Evolutionary conservation across 192 early-diverging fungal species (phyloP).

Genomic region (Lunasporangiospora selenospora): DNA sequence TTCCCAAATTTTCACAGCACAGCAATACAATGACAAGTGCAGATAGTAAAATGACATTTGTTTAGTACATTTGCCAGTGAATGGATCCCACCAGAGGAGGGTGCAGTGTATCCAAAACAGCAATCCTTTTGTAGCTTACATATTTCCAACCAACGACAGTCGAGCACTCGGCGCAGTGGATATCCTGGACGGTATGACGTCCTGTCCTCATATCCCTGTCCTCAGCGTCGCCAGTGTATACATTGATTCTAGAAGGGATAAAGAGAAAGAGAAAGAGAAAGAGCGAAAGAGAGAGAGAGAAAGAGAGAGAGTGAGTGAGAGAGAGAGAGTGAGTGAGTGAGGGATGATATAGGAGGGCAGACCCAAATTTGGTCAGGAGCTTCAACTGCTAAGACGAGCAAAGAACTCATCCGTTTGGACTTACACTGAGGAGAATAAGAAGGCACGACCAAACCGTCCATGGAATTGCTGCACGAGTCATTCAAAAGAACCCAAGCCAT

Average conservation of each 20-base stretch:
- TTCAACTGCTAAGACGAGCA: too few relatives aligned
- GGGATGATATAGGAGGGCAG: neutral
- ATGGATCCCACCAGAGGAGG: neutral
- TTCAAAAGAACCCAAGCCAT: too few relatives aligned
- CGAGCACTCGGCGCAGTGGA: conserved; percentile 64
- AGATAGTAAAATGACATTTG: neutral
- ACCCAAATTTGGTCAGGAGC: too few relatives aligned
- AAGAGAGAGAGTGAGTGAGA: neutral
- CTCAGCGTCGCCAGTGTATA: conserved; percentile 58
- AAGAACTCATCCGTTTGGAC: neutral
- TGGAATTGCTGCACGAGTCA: conserved; percentile 63
- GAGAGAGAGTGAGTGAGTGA: neutral
- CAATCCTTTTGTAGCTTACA: conserved; percentile 32
- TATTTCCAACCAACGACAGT: conserved; percentile 70
- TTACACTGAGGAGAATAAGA: conserved; percentile 69
- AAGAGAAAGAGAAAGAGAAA: neutral
- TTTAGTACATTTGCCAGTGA: neutral
- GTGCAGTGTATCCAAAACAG: neutral
- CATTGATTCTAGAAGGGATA: conserved; percentile 54
- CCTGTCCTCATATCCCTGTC: conserved; percentile 78
- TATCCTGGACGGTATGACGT: conserved; percentile 71
- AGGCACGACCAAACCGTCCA: conserved; percentile 70
- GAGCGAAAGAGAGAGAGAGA: conserved; percentile 6
- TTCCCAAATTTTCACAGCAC: too few relatives aligned
- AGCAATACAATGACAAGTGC: neutral